Conservation (phyloP, 2,329 filamentous ascomycete genomes). For the Monosporascus sp. region DNA sequence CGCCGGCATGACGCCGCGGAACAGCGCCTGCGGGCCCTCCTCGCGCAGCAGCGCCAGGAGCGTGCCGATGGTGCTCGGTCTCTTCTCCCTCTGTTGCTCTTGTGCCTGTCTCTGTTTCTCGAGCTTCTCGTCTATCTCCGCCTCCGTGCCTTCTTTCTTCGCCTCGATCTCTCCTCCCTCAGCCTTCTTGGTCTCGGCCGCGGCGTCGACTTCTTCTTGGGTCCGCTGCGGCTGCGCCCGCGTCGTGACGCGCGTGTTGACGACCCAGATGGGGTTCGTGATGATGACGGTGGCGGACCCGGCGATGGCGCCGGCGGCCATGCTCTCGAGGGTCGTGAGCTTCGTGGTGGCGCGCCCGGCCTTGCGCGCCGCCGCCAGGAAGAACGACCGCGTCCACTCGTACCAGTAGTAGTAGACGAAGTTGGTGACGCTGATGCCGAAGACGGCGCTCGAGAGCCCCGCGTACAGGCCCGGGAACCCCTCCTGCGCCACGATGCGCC, state of each 20-base stretch:
- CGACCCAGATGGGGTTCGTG: slow-evolving; percentile 98
- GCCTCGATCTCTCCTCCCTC: not conserved
- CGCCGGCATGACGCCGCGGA: slow-evolving; percentile 87
- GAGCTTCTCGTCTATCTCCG: slow-evolving; percentile 1
- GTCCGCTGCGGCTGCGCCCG: slow-evolving; percentile 51
- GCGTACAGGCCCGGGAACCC: slow-evolving; percentile 86
- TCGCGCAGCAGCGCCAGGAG: slow-evolving; percentile 74
- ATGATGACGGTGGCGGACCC: slow-evolving; percentile 91
- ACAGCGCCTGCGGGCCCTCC: slow-evolving; percentile 80
- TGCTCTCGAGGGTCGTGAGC: slow-evolving; percentile 86
- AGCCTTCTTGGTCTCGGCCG: not conserved
- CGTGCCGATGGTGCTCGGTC: slow-evolving; percentile 73
- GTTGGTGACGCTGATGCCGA: slow-evolving; percentile 97
- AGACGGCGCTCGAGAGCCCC: slow-evolving; percentile 87
- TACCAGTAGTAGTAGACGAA: slow-evolving; percentile 99
- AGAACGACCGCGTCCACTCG: slow-evolving; percentile 88
- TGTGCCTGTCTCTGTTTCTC: slow-evolving; percentile 25
- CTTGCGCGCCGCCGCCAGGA: slow-evolving; percentile 71
- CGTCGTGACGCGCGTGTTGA: slow-evolving; percentile 98
- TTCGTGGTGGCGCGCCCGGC: slow-evolving; percentile 71
- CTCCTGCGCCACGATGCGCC: slow-evolving; percentile 85
- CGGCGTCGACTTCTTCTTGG: not conserved
- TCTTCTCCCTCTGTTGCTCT: slow-evolving; percentile 37
- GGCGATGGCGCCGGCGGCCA: slow-evolving; percentile 91
- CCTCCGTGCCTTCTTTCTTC: not conserved